Evolutionary conservation across 106 monocot genomes (phyloP), one percentile per base, ranked within the genome.

Genomic region (Allium fistulosum): DNA sequence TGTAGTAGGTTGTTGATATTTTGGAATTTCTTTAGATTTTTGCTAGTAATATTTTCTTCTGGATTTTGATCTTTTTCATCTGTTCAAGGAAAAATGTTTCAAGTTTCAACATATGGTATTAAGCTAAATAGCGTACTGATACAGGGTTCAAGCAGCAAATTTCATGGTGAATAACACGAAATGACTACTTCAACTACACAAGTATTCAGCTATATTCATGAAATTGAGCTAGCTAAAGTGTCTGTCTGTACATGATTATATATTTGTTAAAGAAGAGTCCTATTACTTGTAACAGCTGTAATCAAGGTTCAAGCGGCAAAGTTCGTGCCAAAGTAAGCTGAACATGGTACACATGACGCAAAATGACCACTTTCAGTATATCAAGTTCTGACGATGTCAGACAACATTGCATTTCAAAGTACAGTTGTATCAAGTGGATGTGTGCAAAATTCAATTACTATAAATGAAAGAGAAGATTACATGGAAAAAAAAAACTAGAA

Each of bases 1-100:
- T 80, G 79, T 15, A 89, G 74, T 8, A 89, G 74, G 46, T 65
- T 76, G 14, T 82, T 63, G 18, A 82, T 80, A 62, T 48, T 88
- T 63, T 71, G 59, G 26, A 84, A 75, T 53, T 89, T 84, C 70
- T 79, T 81, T 48, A 37, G 37, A 37, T 74, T 72, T 51, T 76
- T 79, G 50, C 76, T 74, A 46, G 18, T 60, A 17, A 73, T 75
- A 17, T n/a, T 49, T 49, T 51, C 67, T 9, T 46, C 50, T 0
- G 73, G 57, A 28, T 14, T 27, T 49, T 8, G 72, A 68, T 46
- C 13, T 9, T 67, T 67, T 9, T 67, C 61, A 57, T 49, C 78
- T 73, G 78, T 48, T 14, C 18, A 51, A 18, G 46, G 7, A 69
- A 68, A 56, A 46, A 11, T 37, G 2, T 37, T 37, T 37, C 37